Evolutionary conservation across 1,284 basidiomycete genomes (phyloP).

Genomic region (Kwoniella shivajii): DNA sequence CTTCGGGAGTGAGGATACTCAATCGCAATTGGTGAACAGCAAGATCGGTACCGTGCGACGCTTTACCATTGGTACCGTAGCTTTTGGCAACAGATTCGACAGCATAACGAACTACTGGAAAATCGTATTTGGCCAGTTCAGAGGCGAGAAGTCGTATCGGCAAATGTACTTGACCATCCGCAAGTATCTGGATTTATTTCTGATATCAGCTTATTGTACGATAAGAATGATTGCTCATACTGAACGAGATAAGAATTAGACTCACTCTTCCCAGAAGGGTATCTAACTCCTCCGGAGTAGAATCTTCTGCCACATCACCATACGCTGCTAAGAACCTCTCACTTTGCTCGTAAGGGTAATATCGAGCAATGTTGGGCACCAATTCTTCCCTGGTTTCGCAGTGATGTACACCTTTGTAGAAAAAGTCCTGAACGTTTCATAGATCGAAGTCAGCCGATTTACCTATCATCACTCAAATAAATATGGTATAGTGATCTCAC

Average conservation of each 20-base stretch:
- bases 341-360: slow-evolving; percentile 61
- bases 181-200: slow-evolving; percentile 57
- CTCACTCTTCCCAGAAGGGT: slow-evolving; percentile 59
- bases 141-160: slow-evolving; percentile 65
- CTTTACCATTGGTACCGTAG: slow-evolving; percentile 61
- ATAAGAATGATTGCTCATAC: too few relatives aligned
- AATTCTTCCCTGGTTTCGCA: slow-evolving; percentile 60
- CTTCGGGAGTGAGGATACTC: slow-evolving; percentile 54
- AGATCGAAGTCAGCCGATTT: not conserved
- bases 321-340: slow-evolving; percentile 59
- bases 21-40: slow-evolving; percentile 58
- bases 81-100: slow-evolving; percentile 57
- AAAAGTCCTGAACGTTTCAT: slow-evolving; percentile 51
- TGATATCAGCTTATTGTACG: not conserved
- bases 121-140: slow-evolving; percentile 62
- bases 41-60: slow-evolving; percentile 69
- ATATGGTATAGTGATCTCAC: slow-evolving; percentile 57
- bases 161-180: slow-evolving; percentile 69
- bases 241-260: not conserved
- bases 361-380: slow-evolving; percentile 63
- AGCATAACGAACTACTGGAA: slow-evolving; percentile 68
- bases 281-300: slow-evolving; percentile 54
- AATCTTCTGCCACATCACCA: slow-evolving; percentile 40
- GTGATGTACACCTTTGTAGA: slow-evolving; percentile 69
- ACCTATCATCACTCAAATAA: not conserved